Evolutionary conservation across 257 asterid genomes (phyloP).

Genomic region (Jaltomata sinuosa): DNA sequence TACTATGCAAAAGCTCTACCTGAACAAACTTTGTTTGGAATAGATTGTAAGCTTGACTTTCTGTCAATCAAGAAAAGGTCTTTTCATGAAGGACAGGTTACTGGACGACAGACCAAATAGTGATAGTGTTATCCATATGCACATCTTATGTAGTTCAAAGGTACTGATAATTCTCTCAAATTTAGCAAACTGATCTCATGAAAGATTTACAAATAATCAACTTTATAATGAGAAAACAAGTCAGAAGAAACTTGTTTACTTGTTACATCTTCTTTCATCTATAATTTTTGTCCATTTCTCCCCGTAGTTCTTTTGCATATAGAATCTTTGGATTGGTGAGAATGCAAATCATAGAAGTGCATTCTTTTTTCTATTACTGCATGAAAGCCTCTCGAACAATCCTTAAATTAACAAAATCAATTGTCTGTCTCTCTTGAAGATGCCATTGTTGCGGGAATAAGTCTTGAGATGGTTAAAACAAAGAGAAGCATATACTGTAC

Average conservation of each 20-base stretch:
- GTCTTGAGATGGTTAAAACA: too few relatives aligned
- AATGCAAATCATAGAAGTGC: background rate
- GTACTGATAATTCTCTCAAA: background rate
- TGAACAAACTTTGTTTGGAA: background rate
- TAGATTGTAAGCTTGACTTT: background rate
- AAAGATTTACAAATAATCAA: background rate
- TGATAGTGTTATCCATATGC: background rate
- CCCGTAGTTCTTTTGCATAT: background rate
- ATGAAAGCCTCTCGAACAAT: background rate
- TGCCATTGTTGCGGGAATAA: too few relatives aligned
- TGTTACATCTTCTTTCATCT: background rate
- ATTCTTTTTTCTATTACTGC: background rate
- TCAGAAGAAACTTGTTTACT: background rate
- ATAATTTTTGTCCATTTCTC: too few relatives aligned
- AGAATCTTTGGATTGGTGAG: background rate
- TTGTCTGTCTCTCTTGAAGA: too few relatives aligned
- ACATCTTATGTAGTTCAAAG: background rate
- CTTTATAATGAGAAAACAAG: background rate
- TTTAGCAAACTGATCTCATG: background rate
- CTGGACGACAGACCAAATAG: background rate
- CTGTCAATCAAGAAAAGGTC: background rate
- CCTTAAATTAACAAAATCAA: background rate
- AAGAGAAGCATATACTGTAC: too few relatives aligned
- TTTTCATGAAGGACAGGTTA: background rate
- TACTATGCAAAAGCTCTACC: background rate